A percentile compares a stretch with the other conserved stretches of the same genome.
Conservation (phyloP, 495 filamentous ascomycete species). For the Hypoxylon subgilvum region DNA sequence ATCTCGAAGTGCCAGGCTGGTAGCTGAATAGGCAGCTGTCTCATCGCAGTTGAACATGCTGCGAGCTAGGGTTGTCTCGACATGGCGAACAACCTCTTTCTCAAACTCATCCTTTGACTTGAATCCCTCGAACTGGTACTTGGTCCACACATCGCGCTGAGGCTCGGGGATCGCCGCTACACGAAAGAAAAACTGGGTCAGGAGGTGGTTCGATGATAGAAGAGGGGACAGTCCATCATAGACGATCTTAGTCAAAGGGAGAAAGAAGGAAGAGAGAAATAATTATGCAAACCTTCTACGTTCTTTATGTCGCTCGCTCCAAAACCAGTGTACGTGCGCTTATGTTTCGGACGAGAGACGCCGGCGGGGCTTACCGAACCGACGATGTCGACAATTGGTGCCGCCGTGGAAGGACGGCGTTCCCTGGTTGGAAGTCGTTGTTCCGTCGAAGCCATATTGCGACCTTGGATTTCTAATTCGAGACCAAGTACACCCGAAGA, state of each 20-base stretch:
- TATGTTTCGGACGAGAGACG: conserved; percentile 86
- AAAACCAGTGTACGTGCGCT: conserved; percentile 90
- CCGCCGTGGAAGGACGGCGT: conserved; percentile 77
- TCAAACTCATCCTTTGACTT: conserved; percentile 70
- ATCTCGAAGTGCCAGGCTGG: conserved; percentile 89
- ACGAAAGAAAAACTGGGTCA: conserved; percentile 11
- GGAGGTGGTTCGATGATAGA: conserved; percentile 20
- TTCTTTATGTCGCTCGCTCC: conserved; percentile 88
- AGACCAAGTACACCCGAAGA: conserved; percentile 3
- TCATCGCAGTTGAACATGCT: conserved; percentile 99
- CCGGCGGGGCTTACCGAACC: conserved; percentile 77
- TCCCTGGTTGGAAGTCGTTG: conserved; percentile 46
- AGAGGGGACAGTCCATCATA: conserved; percentile 44
- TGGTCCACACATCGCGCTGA: conserved; percentile 86
- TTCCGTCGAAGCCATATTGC: conserved; percentile 46
- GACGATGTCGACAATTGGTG: conserved; percentile 80
- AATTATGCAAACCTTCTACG: conserved; percentile 70
- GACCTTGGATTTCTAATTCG: background rate
- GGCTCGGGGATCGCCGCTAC: conserved; percentile 80
- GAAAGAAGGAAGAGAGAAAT: background rate
- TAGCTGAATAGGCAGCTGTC: conserved; percentile 86
- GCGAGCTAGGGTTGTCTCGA: conserved; percentile 94
- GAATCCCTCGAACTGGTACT: conserved; percentile 74
- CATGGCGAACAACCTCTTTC: conserved; percentile 85
- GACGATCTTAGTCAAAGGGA: background rate